Percentiles rank a stretch among this genome's conserved stretches.
phyloP scores from a whole-genome alignment of 495 filamentous ascomycete species.

The Apiosordaria backusii region DNA sequence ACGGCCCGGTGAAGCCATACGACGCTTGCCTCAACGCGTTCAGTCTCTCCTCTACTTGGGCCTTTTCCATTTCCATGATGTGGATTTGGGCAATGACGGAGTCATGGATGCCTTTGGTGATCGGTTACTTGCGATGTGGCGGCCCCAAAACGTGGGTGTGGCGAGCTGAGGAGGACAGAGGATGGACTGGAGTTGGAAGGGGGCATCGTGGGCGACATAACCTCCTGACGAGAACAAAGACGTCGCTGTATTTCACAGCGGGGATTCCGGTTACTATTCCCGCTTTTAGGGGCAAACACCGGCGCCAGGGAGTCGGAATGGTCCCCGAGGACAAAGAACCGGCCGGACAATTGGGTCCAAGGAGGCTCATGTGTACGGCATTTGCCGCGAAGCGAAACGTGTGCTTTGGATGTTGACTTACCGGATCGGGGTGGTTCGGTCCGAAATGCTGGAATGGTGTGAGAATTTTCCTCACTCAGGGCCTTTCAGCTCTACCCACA shows the following conservation, averaged over 20 bases:
- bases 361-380: neutral
- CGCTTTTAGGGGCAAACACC: neutral
- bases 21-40: neutral
- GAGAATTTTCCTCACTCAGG: neutral
- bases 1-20: neutral
- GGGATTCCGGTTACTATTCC: neutral
- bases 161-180: neutral
- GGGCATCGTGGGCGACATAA: neutral
- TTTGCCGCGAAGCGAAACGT: neutral
- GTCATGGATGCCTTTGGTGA: neutral
- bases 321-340: neutral
- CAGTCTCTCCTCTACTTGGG: neutral
- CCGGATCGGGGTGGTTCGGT: neutral
- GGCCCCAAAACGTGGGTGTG: neutral
- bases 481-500: constrained; percentile 28
- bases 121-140: neutral
- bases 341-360: neutral
- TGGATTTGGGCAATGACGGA: neutral
- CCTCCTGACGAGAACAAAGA: neutral
- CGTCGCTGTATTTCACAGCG: neutral
- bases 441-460: neutral
- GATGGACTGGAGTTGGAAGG: neutral
- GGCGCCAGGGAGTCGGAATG: neutral
- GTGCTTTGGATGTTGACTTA: neutral
- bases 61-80: neutral